Evolutionary conservation across 1,284 basidiomycete species (phyloP).

Genomic region (Rhodotorula sp.): DNA sequence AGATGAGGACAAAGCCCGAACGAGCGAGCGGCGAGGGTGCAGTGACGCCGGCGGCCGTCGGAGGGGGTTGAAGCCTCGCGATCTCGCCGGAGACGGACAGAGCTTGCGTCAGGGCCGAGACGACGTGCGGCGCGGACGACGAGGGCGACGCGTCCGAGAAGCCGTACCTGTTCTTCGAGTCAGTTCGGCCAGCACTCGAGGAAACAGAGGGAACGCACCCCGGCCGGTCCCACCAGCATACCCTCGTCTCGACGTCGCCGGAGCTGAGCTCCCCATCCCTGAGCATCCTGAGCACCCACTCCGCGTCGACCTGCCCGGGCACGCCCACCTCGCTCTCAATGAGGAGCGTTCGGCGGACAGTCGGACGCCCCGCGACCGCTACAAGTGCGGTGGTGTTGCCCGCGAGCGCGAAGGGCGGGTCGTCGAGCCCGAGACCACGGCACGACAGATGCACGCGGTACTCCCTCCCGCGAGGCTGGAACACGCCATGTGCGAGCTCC

Average conservation of each 20-base stretch:
- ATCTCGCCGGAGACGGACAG: constrained; percentile 37
- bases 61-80: constrained; percentile 37
- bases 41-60: constrained; percentile 5
- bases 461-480: constrained; percentile 27
- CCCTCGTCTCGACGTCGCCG: constrained; percentile 35
- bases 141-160: constrained; percentile 38
- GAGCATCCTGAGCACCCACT: constrained; percentile 41
- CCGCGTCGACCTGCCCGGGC: constrained; percentile 25
- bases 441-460: constrained; percentile 40
- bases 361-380: constrained; percentile 18
- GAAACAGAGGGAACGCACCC: constrained; percentile 26
- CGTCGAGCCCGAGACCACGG: constrained; percentile 38
- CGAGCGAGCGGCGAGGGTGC: constrained; percentile 39
- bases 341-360: constrained; percentile 38
- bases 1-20: constrained; percentile 37
- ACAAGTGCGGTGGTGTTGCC: not conserved
- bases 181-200: too few relatives aligned
- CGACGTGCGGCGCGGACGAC: constrained; percentile 28
- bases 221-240: constrained; percentile 41
- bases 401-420: constrained; percentile 19
- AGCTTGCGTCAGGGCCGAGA: constrained; percentile 36
- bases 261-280: constrained; percentile 35
- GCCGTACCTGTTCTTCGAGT: constrained; percentile 23
- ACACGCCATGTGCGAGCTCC: constrained; percentile 22
- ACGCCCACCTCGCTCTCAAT: constrained; percentile 40